These are phyloP conservation scores for Thozetella sp. DNA, from an alignment of 495 filamentous ascomycete species.

Conservation along the genomic window DNA sequence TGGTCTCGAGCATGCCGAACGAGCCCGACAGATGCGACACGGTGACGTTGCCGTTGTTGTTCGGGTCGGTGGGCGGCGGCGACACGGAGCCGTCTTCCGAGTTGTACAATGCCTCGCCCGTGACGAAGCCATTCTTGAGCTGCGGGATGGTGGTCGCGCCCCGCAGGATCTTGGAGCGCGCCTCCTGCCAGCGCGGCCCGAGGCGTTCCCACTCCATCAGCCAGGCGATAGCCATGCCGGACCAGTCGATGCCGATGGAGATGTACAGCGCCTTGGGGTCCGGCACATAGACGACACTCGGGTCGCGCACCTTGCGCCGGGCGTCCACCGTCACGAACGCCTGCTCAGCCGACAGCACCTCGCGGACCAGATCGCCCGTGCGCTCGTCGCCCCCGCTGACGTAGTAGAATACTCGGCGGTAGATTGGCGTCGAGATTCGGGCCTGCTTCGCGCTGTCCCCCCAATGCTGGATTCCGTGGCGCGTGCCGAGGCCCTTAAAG, in stretches of 20 bases:
- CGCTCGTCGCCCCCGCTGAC: slow-evolving; percentile 43
- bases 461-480: slow-evolving; percentile 55
- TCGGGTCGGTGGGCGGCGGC: slow-evolving; percentile 40
- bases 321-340: slow-evolving; percentile 45
- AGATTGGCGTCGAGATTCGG: slow-evolving; percentile 45
- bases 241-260: slow-evolving; percentile 49
- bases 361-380: slow-evolving; percentile 42
- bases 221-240: slow-evolving; percentile 45
- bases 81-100: slow-evolving; percentile 32
- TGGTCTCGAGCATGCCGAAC: slow-evolving; percentile 47
- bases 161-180: neutral
- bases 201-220: slow-evolving; percentile 45
- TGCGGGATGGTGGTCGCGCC: slow-evolving; percentile 32
- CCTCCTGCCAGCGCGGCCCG: neutral
- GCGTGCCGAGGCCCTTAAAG: slow-evolving; percentile 49
- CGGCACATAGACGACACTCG: slow-evolving; percentile 12
- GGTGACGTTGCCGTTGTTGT: slow-evolving; percentile 22
- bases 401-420: slow-evolving; percentile 47
- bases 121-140: slow-evolving; percentile 49
- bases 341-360: slow-evolving; percentile 36
- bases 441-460: slow-evolving; percentile 52
- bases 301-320: slow-evolving; percentile 44
- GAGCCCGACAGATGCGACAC: slow-evolving; percentile 44
- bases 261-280: slow-evolving; percentile 36
- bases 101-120: slow-evolving; percentile 43